Evolutionary conservation across 805 yeast species (phyloP).

Genomic region (Suhomyces faveliae): DNA sequence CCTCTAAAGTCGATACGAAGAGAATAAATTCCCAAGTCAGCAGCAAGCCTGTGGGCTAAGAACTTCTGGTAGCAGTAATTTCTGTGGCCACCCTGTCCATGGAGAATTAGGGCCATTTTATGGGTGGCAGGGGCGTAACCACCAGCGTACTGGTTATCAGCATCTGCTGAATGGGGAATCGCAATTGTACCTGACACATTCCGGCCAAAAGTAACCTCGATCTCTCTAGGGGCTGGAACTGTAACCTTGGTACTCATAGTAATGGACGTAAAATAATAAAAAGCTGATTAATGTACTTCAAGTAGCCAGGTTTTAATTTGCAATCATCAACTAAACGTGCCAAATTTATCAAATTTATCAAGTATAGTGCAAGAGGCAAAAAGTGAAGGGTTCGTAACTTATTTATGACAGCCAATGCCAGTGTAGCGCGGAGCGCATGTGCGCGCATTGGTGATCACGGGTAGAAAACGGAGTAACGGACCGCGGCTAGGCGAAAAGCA

Average conservation of each 20-base stretch:
- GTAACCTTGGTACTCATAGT: not conserved
- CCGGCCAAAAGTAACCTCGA: constrained; percentile 32
- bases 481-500: not conserved
- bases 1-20: constrained; percentile 83
- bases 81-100: constrained; percentile 85
- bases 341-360: not conserved
- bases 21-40: constrained; percentile 58
- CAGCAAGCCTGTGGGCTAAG: constrained; percentile 60
- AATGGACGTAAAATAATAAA: not conserved
- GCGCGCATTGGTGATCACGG: too few species aligned
- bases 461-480: not conserved
- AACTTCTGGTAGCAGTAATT: constrained; percentile 70
- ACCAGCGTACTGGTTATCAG: constrained; percentile 20
- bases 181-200: constrained; percentile 41
- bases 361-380: too few species aligned
- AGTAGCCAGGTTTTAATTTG: not conserved
- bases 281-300: not conserved
- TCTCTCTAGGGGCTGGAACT: constrained; percentile 28
- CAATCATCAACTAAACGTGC: too few species aligned
- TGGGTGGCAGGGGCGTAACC: constrained; percentile 42
- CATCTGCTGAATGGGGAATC: constrained; percentile 33
- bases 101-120: constrained; percentile 62
- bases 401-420: not conserved
- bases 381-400: not conserved
- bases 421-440: not conserved